Conservation (phyloP, 2,329 filamentous ascomycete species). For the Cercospora sojina region DNA sequence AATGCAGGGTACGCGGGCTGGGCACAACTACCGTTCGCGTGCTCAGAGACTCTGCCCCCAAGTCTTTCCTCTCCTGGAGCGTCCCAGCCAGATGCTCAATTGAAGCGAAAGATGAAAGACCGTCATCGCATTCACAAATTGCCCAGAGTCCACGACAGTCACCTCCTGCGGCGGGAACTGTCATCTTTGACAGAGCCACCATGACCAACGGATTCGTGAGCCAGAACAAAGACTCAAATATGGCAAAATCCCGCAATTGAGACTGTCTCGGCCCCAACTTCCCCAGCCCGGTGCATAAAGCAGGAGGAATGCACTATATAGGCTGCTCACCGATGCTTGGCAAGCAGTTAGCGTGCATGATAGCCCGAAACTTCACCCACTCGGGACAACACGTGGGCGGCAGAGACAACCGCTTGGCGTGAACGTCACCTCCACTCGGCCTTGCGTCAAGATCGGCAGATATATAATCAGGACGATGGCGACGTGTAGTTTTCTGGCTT, state of each 20-base stretch:
- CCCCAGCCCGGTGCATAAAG: neutral
- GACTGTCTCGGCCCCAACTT: neutral
- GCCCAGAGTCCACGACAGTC: neutral
- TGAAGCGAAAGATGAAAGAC: too few relatives aligned
- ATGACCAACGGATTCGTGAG: neutral
- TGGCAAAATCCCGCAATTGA: neutral
- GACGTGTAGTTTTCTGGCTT: too few relatives aligned
- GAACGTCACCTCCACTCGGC: constrained; percentile 14
- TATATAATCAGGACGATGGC: neutral
- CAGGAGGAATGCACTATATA: neutral
- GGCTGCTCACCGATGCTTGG: neutral
- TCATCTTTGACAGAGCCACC: neutral
- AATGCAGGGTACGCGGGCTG: too few relatives aligned
- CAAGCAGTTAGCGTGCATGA: constrained; percentile 2
- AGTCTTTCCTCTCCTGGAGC: too few relatives aligned
- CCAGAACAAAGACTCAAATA: neutral
- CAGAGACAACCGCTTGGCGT: constrained; percentile 9
- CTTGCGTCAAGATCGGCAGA: constrained; percentile 17
- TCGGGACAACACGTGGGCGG: neutral
- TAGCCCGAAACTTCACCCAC: neutral
- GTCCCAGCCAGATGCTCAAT: too few relatives aligned
- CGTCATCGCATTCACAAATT: too few relatives aligned
- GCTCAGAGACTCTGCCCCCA: too few relatives aligned
- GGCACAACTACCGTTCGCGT: too few relatives aligned
- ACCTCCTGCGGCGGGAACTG: neutral